Percentiles rank a stretch among this genome's conserved stretches.
Evolutionary conservation across 2,329 filamentous ascomycete species (phyloP).

Genomic region (Colletotrichum limetticola): DNA sequence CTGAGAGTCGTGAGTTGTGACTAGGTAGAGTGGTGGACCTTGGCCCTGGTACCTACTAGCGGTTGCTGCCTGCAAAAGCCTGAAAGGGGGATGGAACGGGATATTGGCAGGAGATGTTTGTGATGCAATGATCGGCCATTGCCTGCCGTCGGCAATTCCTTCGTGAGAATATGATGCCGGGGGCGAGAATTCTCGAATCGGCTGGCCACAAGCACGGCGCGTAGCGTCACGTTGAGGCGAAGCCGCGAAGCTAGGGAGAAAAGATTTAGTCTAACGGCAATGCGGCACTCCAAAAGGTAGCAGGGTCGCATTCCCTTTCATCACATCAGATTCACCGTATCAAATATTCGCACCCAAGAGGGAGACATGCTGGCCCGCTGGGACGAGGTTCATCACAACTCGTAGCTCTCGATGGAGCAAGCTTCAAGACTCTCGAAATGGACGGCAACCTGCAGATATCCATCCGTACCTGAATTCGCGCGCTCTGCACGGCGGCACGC

Average conservation of each 20-base stretch:
- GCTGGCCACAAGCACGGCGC: neutral
- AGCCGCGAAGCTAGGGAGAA: neutral
- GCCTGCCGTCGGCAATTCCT: neutral
- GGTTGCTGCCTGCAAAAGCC: neutral
- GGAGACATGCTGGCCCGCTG: neutral
- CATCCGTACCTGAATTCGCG: neutral
- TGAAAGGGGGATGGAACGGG: no score
- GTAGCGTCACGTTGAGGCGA: neutral
- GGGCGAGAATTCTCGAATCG: neutral
- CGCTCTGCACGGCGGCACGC: neutral
- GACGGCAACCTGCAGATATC: neutral
- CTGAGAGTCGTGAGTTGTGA: neutral
- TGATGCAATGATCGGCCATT: conserved; percentile 2
- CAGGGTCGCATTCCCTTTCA: neutral
- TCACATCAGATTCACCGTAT: neutral
- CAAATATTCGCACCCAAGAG: neutral
- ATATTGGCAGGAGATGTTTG: neutral
- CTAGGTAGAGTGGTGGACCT: neutral
- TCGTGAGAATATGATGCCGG: neutral
- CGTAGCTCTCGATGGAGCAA: neutral
- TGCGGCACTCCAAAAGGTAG: neutral
- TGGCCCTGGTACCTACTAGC: neutral
- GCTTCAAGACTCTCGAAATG: neutral
- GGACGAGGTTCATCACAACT: neutral
- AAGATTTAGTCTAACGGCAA: neutral